Base-by-base conservation (phyloP, 208 protist species). In the Leishmania martiniquensis region DNA sequence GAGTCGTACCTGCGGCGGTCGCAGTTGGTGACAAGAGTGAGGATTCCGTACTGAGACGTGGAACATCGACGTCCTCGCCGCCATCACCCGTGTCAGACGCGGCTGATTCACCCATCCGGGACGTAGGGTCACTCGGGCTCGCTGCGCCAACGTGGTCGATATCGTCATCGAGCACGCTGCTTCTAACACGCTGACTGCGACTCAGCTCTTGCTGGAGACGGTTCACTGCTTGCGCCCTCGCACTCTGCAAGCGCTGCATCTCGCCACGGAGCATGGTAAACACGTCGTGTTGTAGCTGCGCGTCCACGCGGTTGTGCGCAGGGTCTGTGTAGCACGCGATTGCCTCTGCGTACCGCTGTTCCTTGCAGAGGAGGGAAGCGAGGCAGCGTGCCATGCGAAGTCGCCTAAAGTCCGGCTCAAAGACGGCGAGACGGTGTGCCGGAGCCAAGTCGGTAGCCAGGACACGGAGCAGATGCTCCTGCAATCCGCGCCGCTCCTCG, bases 281-380 rank as follows among this genome's bases (percentile, higher is more conserved):
- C 42, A 95, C 84, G 62, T 85, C 87, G 49, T 83, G 76, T 10
- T 83, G 71, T 42, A 97, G 82, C 15, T 60, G 71, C 51, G 82
- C 37, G 66, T 97, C 91, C 2, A 81, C 47, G 13, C 59, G 34
- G 57, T 88, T 87, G 71, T 86, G 81, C 51, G 84, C 85, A 34
- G 81, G 84, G 57, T 90, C 81, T 42, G 92, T 73, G 84, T 89
- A 95, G 75, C 85, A 89, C 63, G 88, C 85, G 68, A 97, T 95
- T 20, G 87, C 89, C 37, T 91, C 85, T 6, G n/a, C 57, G 66
- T 89, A 97, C 42, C 88, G 65, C 39, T 76, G 73, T 39, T 88
- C 81, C 17, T 77, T 72, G 73, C 82, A 91, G 29, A 85, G 60
- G 25, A 97, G 67, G 25, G 86, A 85, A 4, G 91, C 89, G 44